phyloP scores from a whole-genome alignment of 148 eudicot genomes.

The Talinum fruticosum region DNA sequence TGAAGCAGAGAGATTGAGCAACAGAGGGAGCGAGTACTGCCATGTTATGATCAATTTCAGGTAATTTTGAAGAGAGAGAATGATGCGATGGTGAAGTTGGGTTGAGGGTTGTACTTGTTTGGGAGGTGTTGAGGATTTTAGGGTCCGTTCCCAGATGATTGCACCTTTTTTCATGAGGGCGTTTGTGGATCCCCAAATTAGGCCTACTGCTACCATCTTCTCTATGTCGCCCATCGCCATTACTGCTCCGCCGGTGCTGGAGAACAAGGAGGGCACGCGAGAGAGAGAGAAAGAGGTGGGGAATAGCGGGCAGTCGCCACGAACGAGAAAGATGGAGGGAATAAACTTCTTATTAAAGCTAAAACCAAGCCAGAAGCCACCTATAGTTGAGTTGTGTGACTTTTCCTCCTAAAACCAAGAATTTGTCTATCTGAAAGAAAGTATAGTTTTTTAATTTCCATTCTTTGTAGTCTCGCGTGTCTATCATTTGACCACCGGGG shows the following conservation, averaged over 20 bases:
- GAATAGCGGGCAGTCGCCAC: too few species aligned
- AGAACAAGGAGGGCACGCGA: too few species aligned
- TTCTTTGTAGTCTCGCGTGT: too few species aligned
- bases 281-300: neutral
- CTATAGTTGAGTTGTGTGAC: too few species aligned
- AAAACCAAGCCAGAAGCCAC: too few species aligned
- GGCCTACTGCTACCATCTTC: constrained; percentile 82
- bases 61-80: constrained; percentile 43
- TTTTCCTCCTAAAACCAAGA: too few species aligned
- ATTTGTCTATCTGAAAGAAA: too few species aligned
- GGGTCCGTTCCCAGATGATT: constrained; percentile 51
- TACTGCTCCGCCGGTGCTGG: neutral
- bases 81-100: constrained; percentile 20
- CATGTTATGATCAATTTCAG: constrained; percentile 54
- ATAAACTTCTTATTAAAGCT: too few species aligned
- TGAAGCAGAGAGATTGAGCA: constrained; percentile 69
- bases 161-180: constrained; percentile 73
- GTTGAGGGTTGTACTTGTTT: neutral
- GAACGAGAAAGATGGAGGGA: too few species aligned
- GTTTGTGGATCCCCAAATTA: constrained; percentile 85
- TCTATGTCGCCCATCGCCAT: constrained; percentile 49
- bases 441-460: too few species aligned
- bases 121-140: constrained; percentile 27
- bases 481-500: too few species aligned
- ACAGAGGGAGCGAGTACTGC: constrained; percentile 78